These are phyloP conservation scores for Hericium coralloides DNA, from an alignment of 768 basidiomycete species.

Conservation along the genomic window DNA sequence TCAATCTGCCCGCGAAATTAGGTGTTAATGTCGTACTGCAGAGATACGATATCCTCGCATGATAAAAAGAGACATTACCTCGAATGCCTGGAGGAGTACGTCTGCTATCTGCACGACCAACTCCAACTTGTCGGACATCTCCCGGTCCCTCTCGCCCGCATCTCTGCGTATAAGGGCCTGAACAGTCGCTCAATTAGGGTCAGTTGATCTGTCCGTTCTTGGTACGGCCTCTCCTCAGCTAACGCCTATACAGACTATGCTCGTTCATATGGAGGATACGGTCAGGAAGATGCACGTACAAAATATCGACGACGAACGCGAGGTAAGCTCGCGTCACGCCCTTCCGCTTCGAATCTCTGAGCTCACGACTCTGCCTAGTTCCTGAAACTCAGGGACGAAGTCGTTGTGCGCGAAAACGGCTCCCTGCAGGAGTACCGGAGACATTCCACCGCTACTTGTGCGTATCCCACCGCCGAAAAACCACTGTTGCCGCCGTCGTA, in stretches of 20 bases:
- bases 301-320: constrained; percentile 46
- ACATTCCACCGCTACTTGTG: background rate
- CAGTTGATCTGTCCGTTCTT: constrained; percentile 7
- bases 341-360: background rate
- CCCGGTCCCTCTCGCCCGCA: constrained; percentile 41
- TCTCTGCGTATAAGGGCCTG: constrained; percentile 43
- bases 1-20: background rate
- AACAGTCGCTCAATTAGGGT: constrained; percentile 60
- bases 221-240: background rate
- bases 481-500: background rate
- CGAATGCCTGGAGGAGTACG: constrained; percentile 65
- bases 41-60: constrained; percentile 69
- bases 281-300: constrained; percentile 41
- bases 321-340: constrained; percentile 25
- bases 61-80: constrained; percentile 72
- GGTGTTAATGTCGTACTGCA: constrained; percentile 16
- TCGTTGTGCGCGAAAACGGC: constrained; percentile 4
- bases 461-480: background rate
- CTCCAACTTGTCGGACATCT: constrained; percentile 38
- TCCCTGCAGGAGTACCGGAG: constrained; percentile 1
- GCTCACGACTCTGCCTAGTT: constrained; percentile 6
- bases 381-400: constrained; percentile 11
- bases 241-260: constrained; percentile 39
- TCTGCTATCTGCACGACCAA: constrained; percentile 56
- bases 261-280: constrained; percentile 61